Conservation (phyloP, 192 early-diverging fungal genomes). For the Coemansia reversa region DNA sequence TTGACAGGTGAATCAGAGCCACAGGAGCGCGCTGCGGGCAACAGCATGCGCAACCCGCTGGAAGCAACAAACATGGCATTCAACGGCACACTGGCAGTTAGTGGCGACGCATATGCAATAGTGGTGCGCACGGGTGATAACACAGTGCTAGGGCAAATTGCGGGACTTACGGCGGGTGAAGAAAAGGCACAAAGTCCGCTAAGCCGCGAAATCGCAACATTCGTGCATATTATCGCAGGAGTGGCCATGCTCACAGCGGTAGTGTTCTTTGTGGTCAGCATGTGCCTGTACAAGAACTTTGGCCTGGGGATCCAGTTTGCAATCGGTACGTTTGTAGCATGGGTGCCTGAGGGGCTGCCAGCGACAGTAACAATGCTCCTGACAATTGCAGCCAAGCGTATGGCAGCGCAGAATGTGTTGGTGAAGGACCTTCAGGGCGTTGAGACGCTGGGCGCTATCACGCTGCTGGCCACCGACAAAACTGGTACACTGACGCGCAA, state of each 20-base stretch:
- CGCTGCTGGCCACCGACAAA: conserved; percentile 95
- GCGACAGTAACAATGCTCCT: conserved; percentile 93
- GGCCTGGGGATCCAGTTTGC: conserved; percentile 83
- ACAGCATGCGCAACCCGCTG: conserved; percentile 76
- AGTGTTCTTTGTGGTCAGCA: conserved; percentile 81
- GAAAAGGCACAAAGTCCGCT: conserved; percentile 72
- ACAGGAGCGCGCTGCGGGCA: conserved; percentile 70
- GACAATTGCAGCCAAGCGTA: conserved; percentile 93
- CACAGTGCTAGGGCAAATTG: conserved; percentile 96
- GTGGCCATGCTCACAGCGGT: conserved; percentile 75
- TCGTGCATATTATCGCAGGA: conserved; percentile 83
- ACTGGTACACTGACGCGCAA: conserved; percentile 96
- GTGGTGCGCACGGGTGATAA: conserved; percentile 91
- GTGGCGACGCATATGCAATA: conserved; percentile 87
- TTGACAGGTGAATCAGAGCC: conserved; percentile 95
- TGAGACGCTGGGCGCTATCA: conserved; percentile 96
- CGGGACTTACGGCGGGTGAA: conserved; percentile 78
- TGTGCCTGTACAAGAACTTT: conserved; percentile 60
- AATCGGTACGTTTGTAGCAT: conserved; percentile 85
- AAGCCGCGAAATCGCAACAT: conserved; percentile 70
- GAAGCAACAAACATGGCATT: conserved; percentile 92
- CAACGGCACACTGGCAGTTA: conserved; percentile 82
- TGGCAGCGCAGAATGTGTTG: conserved; percentile 84
- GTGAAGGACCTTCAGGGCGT: conserved; percentile 97
- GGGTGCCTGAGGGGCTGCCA: conserved; percentile 92